phyloP scores from a whole-genome alignment of 2,329 filamentous ascomycete genomes.

The Lasiodiplodia citricola region DNA sequence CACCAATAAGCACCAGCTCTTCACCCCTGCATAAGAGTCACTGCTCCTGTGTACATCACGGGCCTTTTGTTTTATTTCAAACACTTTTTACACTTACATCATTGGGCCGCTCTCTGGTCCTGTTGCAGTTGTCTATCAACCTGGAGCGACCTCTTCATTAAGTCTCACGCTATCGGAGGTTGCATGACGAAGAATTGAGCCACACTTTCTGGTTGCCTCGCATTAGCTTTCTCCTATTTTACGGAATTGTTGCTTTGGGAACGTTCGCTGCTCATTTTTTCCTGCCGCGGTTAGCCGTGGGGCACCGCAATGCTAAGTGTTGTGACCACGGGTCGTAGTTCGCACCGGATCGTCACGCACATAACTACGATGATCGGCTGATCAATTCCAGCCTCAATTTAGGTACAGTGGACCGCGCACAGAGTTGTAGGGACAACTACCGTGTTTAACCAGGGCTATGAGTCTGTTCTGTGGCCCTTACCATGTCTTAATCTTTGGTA shows the following conservation, averaged over 20 bases:
- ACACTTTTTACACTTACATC: neutral
- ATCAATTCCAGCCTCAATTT: neutral
- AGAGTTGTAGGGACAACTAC: neutral
- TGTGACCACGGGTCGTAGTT: neutral
- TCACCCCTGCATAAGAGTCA: neutral
- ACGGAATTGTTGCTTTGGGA: neutral
- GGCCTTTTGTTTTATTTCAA: neutral
- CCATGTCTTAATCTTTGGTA: neutral
- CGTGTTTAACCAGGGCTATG: neutral
- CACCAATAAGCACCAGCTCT: neutral
- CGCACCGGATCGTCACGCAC: neutral
- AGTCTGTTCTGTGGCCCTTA: neutral
- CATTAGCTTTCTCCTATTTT: neutral
- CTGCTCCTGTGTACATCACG: neutral
- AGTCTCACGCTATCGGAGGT: no score
- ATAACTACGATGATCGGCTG: neutral
- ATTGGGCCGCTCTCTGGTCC: neutral
- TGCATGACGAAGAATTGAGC: no score
- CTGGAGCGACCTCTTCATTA: neutral
- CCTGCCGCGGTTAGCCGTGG: no score
- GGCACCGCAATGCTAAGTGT: neutral
- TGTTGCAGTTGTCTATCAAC: neutral
- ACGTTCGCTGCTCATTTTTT: no score
- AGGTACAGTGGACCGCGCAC: neutral
- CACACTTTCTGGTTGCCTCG: no score